Percentiles rank a stretch among this genome's conserved stretches.
phyloP scores from a whole-genome alignment of 2,329 filamentous ascomycete species.

The Immersiporthe knoxdaviesiana region DNA sequence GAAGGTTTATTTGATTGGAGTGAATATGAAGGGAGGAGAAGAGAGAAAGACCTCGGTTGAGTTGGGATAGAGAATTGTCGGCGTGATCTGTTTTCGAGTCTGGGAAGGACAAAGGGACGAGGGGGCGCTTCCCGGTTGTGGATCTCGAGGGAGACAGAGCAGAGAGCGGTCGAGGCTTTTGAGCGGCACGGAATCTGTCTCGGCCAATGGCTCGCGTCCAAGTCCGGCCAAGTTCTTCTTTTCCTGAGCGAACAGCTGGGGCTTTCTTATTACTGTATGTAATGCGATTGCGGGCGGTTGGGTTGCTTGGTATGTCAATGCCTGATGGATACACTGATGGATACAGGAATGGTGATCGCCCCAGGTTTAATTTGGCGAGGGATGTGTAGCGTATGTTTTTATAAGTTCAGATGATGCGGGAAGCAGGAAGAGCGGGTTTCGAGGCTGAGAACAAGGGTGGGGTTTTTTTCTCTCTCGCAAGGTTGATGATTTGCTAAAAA shows the following conservation, averaged over 20 bases:
- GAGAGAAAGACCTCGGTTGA: background rate
- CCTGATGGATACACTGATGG: background rate
- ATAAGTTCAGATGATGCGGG: background rate
- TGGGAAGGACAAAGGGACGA: background rate
- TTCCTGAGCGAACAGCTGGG: background rate
- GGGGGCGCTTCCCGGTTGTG: background rate
- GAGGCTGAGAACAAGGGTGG: background rate
- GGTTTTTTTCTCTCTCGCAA: background rate
- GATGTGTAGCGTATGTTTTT: background rate
- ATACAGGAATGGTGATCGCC: background rate
- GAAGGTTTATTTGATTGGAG: background rate
- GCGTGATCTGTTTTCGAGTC: background rate
- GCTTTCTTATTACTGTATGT: background rate
- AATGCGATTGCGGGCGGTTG: background rate
- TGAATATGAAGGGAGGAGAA: background rate
- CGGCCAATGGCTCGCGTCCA: background rate
- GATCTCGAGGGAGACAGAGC: background rate
- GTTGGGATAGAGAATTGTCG: background rate
- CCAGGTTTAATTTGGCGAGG: slow-evolving; percentile 5
- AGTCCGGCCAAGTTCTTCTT: background rate
- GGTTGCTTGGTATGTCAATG: slow-evolving; percentile 1
- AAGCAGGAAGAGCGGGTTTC: background rate
- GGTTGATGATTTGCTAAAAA: background rate
- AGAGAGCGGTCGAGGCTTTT: background rate
- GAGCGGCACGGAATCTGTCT: background rate